These are phyloP conservation scores for Didymellaceae sp. DNA, from an alignment of 2,329 filamentous ascomycete species.

Conservation along the genomic window DNA sequence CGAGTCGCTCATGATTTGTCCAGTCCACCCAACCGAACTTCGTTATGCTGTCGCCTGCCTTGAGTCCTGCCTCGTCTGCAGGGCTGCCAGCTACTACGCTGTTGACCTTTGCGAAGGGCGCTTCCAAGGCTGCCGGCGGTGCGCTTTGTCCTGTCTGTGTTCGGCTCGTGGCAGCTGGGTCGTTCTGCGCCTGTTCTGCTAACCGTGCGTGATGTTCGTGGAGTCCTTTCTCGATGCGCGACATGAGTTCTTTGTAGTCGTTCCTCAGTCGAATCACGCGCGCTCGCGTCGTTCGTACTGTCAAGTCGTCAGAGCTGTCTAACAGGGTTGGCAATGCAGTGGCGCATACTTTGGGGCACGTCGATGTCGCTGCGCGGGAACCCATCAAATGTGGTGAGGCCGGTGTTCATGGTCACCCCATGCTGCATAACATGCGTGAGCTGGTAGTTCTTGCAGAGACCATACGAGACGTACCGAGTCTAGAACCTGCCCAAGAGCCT, in stretches of 20 bases:
- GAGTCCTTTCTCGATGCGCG: conserved; percentile 79
- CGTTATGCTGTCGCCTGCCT: conserved; percentile 79
- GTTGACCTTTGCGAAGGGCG: conserved; percentile 89
- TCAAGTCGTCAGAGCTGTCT: conserved; percentile 24
- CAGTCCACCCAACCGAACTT: conserved; percentile 85
- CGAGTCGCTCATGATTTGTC: conserved; percentile 84
- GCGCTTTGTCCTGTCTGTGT: conserved; percentile 32
- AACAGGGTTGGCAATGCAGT: background rate
- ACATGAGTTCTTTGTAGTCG: conserved; percentile 92
- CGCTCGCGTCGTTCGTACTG: conserved; percentile 90
- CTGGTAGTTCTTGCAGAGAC: background rate
- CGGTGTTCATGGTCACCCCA: conserved; percentile 89
- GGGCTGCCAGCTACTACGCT: conserved; percentile 79
- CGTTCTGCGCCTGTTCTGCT: conserved; percentile 51
- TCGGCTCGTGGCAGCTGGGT: conserved; percentile 43
- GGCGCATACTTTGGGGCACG: conserved; percentile 80
- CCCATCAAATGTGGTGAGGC: conserved; percentile 84
- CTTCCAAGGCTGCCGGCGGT: conserved; percentile 54
- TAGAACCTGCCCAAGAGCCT: conserved; percentile 82
- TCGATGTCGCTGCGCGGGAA: conserved; percentile 94
- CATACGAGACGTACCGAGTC: conserved; percentile 70
- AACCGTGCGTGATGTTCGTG: conserved; percentile 86
- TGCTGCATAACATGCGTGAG: conserved; percentile 65
- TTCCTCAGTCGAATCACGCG: conserved; percentile 89
- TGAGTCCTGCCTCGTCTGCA: conserved; percentile 81